Base-by-base conservation (phyloP, 805 yeast genomes). In the Metschnikowia kofuensis region DNA sequence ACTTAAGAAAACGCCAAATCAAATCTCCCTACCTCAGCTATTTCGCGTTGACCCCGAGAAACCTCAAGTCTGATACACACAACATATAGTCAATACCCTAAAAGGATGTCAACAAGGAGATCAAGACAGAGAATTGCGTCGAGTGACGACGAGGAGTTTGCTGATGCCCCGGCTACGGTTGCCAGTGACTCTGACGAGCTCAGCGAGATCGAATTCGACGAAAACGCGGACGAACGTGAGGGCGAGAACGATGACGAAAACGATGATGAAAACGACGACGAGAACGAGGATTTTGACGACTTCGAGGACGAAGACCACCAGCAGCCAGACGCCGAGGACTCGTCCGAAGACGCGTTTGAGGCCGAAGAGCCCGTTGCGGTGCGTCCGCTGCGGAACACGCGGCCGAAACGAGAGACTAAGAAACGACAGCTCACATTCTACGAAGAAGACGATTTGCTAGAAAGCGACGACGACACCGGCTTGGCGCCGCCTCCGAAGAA, bases 351-450 rank as follows among this genome's bases (percentile, higher is more conserved):
- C 12, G 47, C 38, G 2, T 48, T 32, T 21, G 53, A 52, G 34
- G 37, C 35, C 14, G 53, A 51, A 15, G 51, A 49, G 34, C 51
- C 48, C 4, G 48, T 30, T 2, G 37, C 48, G 7, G n/a, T 40
- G 29, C 36, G 55, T 30, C 55, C 55, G 10, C 42, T 38, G 41
- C 55, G 55, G 16, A 46, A 50, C 13, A 2, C 47, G 1, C 30
- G 55, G 27, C 54, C 57, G 38, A 43, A 6, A 13, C 47, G 75
- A 44, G 69, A 64, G 41, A 53, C 65, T 12, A 57, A 70, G 42
- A 72, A 70, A 51, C 63, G 75, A n/a, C 72, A 68, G 48, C 55
- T 70, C 35, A 59, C 70, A 10, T 68, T 64, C 48, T 70, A 70
- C 48, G 75, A 68, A 38, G 71, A 65, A n/a, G 72, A 67, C 30